Percentiles rank a stretch among this genome's conserved stretches.
These are phyloP conservation scores for Galerina marginata DNA, from an alignment of 768 basidiomycete species.

Conservation along the genomic window DNA sequence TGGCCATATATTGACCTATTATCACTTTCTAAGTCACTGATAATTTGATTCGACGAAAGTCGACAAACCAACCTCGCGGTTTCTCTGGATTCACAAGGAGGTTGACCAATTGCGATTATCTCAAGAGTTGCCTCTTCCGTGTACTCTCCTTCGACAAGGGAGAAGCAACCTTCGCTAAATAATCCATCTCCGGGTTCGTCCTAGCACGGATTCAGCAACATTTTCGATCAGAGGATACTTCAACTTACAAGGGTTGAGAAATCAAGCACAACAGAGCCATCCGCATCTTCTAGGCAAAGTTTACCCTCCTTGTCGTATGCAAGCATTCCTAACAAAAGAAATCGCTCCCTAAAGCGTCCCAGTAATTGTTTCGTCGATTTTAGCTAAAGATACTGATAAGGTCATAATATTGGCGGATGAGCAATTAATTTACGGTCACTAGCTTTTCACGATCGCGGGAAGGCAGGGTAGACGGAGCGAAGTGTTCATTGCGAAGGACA, in stretches of 20 bases:
- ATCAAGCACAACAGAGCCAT: constrained; percentile 89
- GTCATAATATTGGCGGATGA: neutral
- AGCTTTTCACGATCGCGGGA: constrained; percentile 87
- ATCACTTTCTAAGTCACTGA: constrained; percentile 14
- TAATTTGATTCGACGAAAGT: neutral
- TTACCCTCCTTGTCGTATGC: constrained; percentile 88
- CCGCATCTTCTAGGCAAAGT: constrained; percentile 90
- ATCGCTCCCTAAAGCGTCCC: constrained; percentile 87
- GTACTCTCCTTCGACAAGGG: constrained; percentile 95
- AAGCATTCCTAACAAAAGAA: constrained; percentile 93
- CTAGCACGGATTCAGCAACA: constrained; percentile 31
- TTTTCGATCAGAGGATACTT: neutral
- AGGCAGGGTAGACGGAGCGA: constrained; percentile 92
- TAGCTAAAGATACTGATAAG: constrained; percentile 52
- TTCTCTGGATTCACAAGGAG: constrained; percentile 91
- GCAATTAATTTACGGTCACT: constrained; percentile 68
- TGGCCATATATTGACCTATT: constrained; percentile 91
- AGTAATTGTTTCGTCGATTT: constrained; percentile 96
- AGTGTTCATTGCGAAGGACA: constrained; percentile 94
- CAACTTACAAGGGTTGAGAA: constrained; percentile 79
- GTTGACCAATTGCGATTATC: constrained; percentile 95
- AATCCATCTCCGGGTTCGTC: constrained; percentile 94
- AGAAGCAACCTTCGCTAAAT: constrained; percentile 96
- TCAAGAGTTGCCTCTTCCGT: constrained; percentile 88
- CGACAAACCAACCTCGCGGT: constrained; percentile 67